Evolutionary conservation across 2,329 filamentous ascomycete genomes (phyloP).

Genomic region (Dothiorella sarmentorum): DNA sequence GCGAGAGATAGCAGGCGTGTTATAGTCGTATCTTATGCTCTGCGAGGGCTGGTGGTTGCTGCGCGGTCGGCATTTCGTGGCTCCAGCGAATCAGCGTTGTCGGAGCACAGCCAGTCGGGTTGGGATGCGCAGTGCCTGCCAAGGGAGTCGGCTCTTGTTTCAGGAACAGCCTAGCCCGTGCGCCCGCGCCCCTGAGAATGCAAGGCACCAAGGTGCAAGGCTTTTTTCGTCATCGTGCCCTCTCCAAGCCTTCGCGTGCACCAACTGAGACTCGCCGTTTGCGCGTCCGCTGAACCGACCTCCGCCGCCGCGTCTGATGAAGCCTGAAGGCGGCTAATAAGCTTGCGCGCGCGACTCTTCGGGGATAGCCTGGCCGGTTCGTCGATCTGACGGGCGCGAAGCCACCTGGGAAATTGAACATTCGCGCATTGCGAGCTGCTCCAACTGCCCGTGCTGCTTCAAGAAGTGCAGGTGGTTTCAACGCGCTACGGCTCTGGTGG

Average conservation of each 20-base stretch:
- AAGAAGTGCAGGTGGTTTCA: not conserved
- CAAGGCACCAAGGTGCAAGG: not conserved
- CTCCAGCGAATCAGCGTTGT: not conserved
- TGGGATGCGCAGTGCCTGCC: slow-evolving; percentile 4
- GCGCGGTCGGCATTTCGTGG: not conserved
- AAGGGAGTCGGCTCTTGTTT: slow-evolving; percentile 1
- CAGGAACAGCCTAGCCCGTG: slow-evolving; percentile 1
- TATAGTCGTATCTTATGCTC: not conserved
- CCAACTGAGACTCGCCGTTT: not conserved
- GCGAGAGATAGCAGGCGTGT: not conserved
- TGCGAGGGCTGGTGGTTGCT: not conserved
- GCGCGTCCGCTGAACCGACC: not conserved
- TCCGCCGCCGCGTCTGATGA: no score
- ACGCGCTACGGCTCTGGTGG: not conserved
- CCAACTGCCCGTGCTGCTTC: not conserved
- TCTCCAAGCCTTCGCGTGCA: not conserved
- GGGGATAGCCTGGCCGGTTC: no score
- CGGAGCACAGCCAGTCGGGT: not conserved
- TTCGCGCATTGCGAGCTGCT: not conserved
- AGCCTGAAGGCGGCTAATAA: no score
- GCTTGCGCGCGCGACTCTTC: no score
- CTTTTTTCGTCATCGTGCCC: not conserved
- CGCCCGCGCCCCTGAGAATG: not conserved
- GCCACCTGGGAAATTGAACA: slow-evolving; percentile 3
- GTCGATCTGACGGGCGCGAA: not conserved